phyloP scores from a whole-genome alignment of 2,329 filamentous ascomycete species.

The Curvularia spicifera region DNA sequence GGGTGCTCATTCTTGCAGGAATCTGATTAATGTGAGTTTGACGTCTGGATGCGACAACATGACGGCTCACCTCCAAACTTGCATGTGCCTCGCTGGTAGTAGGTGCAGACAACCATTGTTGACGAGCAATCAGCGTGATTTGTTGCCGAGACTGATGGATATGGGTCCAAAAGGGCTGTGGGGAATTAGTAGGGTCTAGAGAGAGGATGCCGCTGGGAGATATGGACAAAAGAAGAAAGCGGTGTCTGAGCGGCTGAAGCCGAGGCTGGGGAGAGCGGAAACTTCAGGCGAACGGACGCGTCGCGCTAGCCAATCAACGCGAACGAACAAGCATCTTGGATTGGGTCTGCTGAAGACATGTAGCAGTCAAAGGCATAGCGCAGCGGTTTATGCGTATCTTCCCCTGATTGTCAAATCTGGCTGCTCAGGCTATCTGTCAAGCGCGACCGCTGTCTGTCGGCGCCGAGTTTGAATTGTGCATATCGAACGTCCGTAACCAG shows the following conservation, averaged over 20 bases:
- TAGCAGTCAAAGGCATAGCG: conserved; percentile 10
- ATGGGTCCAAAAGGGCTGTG: conserved; percentile 20
- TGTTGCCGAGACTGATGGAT: neutral
- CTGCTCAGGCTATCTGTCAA: neutral
- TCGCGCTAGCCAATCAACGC: conserved; percentile 29
- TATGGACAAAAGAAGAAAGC: conserved; percentile 11
- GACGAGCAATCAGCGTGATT: conserved; percentile 1
- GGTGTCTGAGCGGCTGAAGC: conserved; percentile 14
- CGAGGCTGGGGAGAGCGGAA: conserved; percentile 19
- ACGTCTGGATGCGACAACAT: neutral
- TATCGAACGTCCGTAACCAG: conserved; percentile 13
- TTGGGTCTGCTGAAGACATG: conserved; percentile 8
- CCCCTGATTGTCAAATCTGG: conserved; percentile 22
- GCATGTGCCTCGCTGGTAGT: conserved; percentile 70
- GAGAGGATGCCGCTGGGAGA: conserved; percentile 12
- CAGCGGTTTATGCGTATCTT: conserved; percentile 16
- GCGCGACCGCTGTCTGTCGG: conserved; percentile 4
- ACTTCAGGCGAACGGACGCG: conserved; percentile 27
- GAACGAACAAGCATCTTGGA: conserved; percentile 15
- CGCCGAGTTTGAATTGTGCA: conserved; percentile 31
- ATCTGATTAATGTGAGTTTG: conserved; percentile 51
- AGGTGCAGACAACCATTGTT: conserved; percentile 63
- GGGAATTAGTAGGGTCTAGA: conserved; percentile 19
- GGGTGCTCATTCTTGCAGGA: conserved; percentile 67
- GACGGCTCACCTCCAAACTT: conserved; percentile 64